These are phyloP conservation scores for Ophiocordyceps unilateralis DNA, from an alignment of 2,329 filamentous ascomycete species.

Conservation along the genomic window DNA sequence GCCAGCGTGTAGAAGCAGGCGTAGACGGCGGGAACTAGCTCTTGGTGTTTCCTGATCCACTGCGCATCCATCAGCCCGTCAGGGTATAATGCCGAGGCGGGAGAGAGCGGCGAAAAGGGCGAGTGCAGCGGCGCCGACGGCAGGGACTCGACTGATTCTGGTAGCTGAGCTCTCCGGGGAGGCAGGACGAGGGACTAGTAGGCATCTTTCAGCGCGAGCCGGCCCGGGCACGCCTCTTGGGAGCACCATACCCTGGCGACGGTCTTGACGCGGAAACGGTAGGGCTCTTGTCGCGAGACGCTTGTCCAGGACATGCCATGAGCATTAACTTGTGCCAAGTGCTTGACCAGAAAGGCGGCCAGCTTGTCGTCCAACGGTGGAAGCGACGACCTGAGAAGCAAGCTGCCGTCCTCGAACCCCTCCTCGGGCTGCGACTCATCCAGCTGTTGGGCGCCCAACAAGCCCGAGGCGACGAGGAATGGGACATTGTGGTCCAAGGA, in stretches of 20 bases:
- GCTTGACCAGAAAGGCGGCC: constrained; percentile 45
- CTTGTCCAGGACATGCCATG: constrained; percentile 49
- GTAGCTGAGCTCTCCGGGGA: constrained; percentile 36
- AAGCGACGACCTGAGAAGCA: constrained; percentile 53
- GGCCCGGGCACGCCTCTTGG: not conserved
- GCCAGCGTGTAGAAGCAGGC: constrained; percentile 67
- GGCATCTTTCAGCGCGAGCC: constrained; percentile 9
- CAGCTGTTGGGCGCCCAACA: constrained; percentile 35
- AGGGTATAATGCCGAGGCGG: constrained; percentile 66
- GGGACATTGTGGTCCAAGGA: constrained; percentile 81
- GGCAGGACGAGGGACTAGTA: constrained; percentile 37
- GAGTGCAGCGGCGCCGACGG: constrained; percentile 57
- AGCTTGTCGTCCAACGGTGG: constrained; percentile 47
- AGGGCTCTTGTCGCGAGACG: constrained; percentile 31
- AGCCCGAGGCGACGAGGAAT: constrained; percentile 64
- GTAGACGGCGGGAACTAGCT: constrained; percentile 63
- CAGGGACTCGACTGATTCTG: constrained; percentile 30
- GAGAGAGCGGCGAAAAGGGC: constrained; percentile 77
- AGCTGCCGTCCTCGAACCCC: constrained; percentile 38
- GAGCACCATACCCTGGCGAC: constrained; percentile 57
- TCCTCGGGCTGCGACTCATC: constrained; percentile 25
- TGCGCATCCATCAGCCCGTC: constrained; percentile 69
- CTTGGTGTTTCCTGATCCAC: constrained; percentile 84
- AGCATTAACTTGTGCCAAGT: constrained; percentile 49
- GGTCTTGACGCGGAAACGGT: constrained; percentile 51